Evolutionary conservation across 2,329 filamentous ascomycete species (phyloP).

Genomic region (Zasmidium citrigriseum): DNA sequence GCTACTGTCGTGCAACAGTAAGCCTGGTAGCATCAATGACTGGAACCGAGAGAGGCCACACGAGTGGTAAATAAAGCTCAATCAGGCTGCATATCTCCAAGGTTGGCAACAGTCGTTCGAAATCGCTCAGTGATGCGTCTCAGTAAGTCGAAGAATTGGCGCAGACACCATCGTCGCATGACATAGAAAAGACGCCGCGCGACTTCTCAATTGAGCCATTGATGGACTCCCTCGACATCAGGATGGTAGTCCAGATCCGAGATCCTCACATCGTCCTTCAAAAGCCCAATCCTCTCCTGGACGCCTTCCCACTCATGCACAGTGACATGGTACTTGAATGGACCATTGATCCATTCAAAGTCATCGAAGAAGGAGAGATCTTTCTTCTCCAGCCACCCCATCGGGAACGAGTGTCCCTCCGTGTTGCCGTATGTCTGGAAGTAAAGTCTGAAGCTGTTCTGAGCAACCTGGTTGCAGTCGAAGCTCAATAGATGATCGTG

Average conservation of each 20-base stretch:
- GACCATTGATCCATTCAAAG: not conserved
- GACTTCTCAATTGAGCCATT: too few species aligned
- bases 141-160: too few species aligned
- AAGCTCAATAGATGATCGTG: not conserved
- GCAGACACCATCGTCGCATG: too few species aligned
- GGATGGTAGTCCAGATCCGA: not conserved
- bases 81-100: too few species aligned
- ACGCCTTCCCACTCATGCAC: slow-evolving; percentile 6
- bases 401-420: not conserved
- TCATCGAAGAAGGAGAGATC: not conserved
- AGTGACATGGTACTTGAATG: not conserved
- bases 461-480: not conserved
- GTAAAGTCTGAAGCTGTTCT: not conserved
- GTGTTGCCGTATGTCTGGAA: not conserved
- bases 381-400: not conserved
- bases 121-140: too few species aligned
- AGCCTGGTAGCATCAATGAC: too few species aligned
- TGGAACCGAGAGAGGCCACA: too few species aligned
- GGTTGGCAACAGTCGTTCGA: too few species aligned
- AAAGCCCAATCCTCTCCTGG: slow-evolving; percentile 4
- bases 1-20: too few species aligned
- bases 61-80: too few species aligned
- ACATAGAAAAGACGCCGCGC: too few species aligned
- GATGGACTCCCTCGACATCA: too few species aligned
- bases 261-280: slow-evolving; percentile 3